A percentile compares a stretch with the other conserved stretches of the same genome.
Evolutionary conservation across 441 rosid genomes (phyloP).

Genomic region (Bocquillonia castaneifolia): DNA sequence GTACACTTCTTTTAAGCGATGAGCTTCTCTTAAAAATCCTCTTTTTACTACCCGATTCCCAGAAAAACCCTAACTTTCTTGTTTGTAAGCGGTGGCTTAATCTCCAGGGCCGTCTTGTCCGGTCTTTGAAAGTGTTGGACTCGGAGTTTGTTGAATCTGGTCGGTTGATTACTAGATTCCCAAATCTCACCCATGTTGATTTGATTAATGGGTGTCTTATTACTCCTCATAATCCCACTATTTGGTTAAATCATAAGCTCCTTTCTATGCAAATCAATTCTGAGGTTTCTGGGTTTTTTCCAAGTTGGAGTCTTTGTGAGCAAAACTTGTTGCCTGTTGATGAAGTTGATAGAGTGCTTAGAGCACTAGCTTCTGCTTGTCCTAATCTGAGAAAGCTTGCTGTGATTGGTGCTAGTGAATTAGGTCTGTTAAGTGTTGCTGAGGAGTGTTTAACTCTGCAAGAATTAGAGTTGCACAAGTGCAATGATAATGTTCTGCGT

Average conservation of each 20-base stretch:
- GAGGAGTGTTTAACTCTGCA: conserved; percentile 59
- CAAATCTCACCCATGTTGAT: conserved; percentile 55
- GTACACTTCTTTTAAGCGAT: conserved; percentile 58
- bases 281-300: conserved; percentile 33
- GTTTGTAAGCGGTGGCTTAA: conserved; percentile 82
- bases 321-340: conserved; percentile 32
- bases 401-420: conserved; percentile 54
- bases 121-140: conserved; percentile 56
- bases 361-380: conserved; percentile 42
- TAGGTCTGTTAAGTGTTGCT: conserved; percentile 47
- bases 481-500: conserved; percentile 45
- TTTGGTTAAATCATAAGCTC: conserved; percentile 36
- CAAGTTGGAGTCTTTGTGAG: conserved; percentile 31
- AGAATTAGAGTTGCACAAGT: conserved; percentile 66
- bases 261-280: conserved; percentile 42
- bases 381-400: conserved; percentile 59
- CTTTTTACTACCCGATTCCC: conserved; percentile 50
- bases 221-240: conserved; percentile 34
- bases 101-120: conserved; percentile 65
- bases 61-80: conserved; percentile 43
- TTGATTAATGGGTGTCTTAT: conserved; percentile 43
- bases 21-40: conserved; percentile 51
- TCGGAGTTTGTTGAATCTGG: conserved; percentile 66
- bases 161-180: conserved; percentile 56
- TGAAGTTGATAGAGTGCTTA: conserved; percentile 46